phyloP scores from a whole-genome alignment of 768 basidiomycete species.

The Phaeotremella skinneri region DNA sequence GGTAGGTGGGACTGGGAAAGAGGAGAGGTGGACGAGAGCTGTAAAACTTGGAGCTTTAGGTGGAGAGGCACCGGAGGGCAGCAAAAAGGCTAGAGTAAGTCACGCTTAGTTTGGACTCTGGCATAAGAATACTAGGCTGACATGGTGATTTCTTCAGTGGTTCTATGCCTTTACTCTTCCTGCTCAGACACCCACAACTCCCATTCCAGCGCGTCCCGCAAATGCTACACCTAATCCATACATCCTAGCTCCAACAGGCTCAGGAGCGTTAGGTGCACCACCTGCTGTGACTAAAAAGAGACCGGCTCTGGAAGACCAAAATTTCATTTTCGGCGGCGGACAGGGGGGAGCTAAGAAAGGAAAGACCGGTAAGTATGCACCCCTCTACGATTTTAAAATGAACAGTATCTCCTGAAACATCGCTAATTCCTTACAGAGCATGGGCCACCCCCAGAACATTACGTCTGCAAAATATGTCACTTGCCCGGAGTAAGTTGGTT shows the following conservation, averaged over 20 bases:
- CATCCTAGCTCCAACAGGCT: constrained; percentile 22
- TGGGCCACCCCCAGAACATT: constrained; percentile 39
- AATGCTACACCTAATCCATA: constrained; percentile 46
- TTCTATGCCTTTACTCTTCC: constrained; percentile 93
- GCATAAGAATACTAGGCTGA: constrained; percentile 7
- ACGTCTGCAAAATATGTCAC: constrained; percentile 49
- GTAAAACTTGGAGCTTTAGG: constrained; percentile 88
- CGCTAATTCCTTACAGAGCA: constrained; percentile 21
- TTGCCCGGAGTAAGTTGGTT: constrained; percentile 45
- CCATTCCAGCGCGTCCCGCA: constrained; percentile 28
- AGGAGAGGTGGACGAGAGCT: constrained; percentile 64
- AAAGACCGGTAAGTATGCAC: constrained; percentile 25
- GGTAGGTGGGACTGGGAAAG: constrained; percentile 57
- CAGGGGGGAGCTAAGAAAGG: constrained; percentile 31
- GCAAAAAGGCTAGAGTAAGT: constrained; percentile 82
- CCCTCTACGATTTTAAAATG: neutral
- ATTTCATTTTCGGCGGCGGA: constrained; percentile 25
- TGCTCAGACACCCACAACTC: constrained; percentile 54
- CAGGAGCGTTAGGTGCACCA: neutral
- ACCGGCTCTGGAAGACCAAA: constrained; percentile 42
- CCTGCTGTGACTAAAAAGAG: constrained; percentile 46
- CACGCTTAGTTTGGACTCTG: neutral
- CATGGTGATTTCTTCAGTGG: constrained; percentile 61
- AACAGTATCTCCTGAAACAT: neutral
- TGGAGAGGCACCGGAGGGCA: constrained; percentile 56